A percentile compares a stretch with the other conserved stretches of the same genome.
Conservation (phyloP, 2,329 filamentous ascomycete genomes). For the Penicillium frequentans region DNA sequence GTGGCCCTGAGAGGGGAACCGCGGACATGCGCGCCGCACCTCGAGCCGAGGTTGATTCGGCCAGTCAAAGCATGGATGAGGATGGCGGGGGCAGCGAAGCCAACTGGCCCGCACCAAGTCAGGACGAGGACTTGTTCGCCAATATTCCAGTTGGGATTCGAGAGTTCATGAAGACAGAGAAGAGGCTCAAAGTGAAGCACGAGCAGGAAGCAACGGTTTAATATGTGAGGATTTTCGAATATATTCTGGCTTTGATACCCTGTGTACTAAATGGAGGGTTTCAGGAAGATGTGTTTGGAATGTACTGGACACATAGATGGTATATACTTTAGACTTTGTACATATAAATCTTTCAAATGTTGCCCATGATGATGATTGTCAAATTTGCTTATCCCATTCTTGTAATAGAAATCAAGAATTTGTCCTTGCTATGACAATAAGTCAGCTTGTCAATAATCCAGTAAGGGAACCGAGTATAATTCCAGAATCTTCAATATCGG, state of each 20-base stretch:
- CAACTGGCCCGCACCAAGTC: conserved; percentile 58
- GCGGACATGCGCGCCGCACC: conserved; percentile 32
- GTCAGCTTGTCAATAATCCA: too few relatives aligned
- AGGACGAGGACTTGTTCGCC: conserved; percentile 66
- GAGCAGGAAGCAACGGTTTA: conserved; percentile 44
- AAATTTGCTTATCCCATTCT: background rate
- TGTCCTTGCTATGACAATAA: too few relatives aligned
- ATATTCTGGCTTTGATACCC: conserved; percentile 12
- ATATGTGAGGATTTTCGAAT: background rate
- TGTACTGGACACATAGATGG: conserved; percentile 14
- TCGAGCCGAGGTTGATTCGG: conserved; percentile 47
- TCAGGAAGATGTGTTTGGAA: background rate
- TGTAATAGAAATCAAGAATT: background rate
- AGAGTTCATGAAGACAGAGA: conserved; percentile 97
- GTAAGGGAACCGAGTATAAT: too few relatives aligned
- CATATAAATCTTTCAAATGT: background rate
- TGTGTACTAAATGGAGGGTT: conserved; percentile 2
- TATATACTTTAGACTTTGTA: conserved; percentile 9
- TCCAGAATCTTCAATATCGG: too few relatives aligned
- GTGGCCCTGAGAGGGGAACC: conserved; percentile 24
- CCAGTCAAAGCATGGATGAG: conserved; percentile 69
- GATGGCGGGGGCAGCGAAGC: conserved; percentile 74
- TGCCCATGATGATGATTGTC: background rate
- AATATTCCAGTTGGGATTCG: conserved; percentile 87
- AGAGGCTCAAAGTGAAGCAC: conserved; percentile 78